Evolutionary conservation across 345 rosid genomes (phyloP), one percentile per base, ranked within the genome.

Genomic region (Erodium maritimum): DNA sequence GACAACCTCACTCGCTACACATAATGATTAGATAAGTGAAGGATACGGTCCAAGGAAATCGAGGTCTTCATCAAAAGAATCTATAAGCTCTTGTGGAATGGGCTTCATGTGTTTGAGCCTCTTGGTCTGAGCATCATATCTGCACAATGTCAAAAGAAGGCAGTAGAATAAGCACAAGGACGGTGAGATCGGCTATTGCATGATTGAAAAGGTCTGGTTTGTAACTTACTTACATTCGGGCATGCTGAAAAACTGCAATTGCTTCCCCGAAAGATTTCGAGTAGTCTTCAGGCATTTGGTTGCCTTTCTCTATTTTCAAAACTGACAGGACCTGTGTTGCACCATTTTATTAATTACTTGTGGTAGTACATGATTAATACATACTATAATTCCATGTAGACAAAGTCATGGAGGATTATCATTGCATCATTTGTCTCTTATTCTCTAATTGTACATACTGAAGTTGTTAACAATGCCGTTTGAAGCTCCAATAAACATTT

Each of bases 31-130:
- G 1, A 14, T 19, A 22, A 22, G 51, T 45, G 33, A 63, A 82
- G 90, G 96, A 91, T 91, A 88, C 96, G 90, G 95, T 67, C 98
- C 96, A 19, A 88, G 81, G 66, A 88, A 88, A 69, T 91, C 86
- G 18, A 88, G 85, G 52, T 83, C 71, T 73, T 67, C 87, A 58
- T 61, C 74, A 19, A 78, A 56, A 59, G 70, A 64, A 48, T 71
- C 64, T 61, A 79, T 58, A 63, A 84, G 83, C 62, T 73, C 65
- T 62, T 70, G 65, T 4, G 90, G 65, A 70, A 86, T 80, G 20
- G 96, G 87, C 64, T 76, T 88, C 71, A 88, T 33, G 77, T 82
- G 77, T 65, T 64, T 79, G 37, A 86, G 76, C 64, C 67, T 77
- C 78, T 81, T 81, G 17, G 64, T 63, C 1, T 55, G 61, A 61